Base-by-base conservation (phyloP, 345 rosid genomes). In the Eucalyptus caleyi region DNA sequence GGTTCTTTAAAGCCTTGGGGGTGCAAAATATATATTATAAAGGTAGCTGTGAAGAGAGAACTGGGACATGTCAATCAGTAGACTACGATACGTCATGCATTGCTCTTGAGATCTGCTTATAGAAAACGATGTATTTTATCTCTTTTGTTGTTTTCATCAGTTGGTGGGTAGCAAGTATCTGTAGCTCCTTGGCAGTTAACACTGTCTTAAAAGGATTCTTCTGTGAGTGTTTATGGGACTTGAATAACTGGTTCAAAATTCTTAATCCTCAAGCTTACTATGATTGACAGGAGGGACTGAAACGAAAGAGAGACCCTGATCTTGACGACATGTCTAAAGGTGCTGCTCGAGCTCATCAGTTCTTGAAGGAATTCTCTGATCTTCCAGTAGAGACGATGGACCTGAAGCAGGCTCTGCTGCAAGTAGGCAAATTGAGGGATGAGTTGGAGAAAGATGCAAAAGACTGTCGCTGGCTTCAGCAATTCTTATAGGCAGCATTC, bases 331-430 rank as follows among this genome's bases (percentile, higher is more conserved):
- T 92, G 88, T 94, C 95, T 7, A 94, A 91, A 89, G 99, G 99
- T 40, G 95, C 95, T 87, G 94, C 96, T 12, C 93, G 95, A 77
- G 99, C 99, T 89, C 97, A 91, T 91, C 94, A 88, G 91, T 97
- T 98, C 92, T 88, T 98, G 80, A 97, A 95, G 91, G 95, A 93
- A 47, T 98, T 97, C 90, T 94, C 98, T 50, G 99, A 95, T 91
- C 86, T 97, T 95, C 99, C 99, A 87, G 90, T 97, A 87, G 98
- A 97, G 89, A 94, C 91, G 47, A 95, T 97, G 98, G 98, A 96
- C 91, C 90, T 95, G 93, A 92, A 95, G 91, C 93, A 98, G 90
- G 96, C 96, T 88, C 93, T 95, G 89, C 92, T 93, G 77, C 93
- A 89, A 60, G 93, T 96, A 54, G 91, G 89, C 86, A 94, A 91